Evolutionary conservation across 1,139 yeast genomes (phyloP).

Genomic region (Blastobotrys malaysiensis): DNA sequence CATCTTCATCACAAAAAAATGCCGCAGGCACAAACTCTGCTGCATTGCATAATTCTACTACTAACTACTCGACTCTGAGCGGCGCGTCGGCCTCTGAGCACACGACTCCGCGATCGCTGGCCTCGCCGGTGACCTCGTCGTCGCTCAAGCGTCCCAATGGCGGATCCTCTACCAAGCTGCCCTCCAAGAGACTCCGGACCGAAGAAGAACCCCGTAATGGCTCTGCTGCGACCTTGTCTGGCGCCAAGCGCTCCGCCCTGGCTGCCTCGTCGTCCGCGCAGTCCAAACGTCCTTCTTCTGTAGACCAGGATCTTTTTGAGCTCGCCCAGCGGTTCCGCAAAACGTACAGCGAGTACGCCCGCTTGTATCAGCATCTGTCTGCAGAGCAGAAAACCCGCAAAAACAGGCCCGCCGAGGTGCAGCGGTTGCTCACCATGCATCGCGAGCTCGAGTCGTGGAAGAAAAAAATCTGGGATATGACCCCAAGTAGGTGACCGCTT

Average conservation of each 20-base stretch:
- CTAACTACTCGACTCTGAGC: background rate
- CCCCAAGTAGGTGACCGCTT: slow-evolving; percentile 1
- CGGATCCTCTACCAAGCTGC: background rate
- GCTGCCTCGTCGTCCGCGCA: slow-evolving; percentile 6
- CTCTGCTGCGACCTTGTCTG: slow-evolving; percentile 12
- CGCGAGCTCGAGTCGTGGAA: slow-evolving; percentile 37
- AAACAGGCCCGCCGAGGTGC: slow-evolving; percentile 26
- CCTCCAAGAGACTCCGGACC: background rate
- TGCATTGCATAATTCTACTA: background rate
- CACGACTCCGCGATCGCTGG: background rate
- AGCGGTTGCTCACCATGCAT: slow-evolving; percentile 34
- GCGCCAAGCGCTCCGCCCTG: slow-evolving; percentile 5
- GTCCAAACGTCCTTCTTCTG: slow-evolving; percentile 12
- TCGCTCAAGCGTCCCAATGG: background rate
- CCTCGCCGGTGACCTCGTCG: background rate
- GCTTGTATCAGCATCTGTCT: slow-evolving; percentile 26
- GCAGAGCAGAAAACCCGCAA: slow-evolving; percentile 12
- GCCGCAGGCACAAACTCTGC: no score
- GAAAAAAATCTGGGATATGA: slow-evolving; percentile 33
- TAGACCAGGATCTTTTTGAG: slow-evolving; percentile 30
- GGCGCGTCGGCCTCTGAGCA: background rate
- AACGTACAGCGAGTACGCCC: slow-evolving; percentile 34
- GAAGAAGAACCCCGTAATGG: slow-evolving; percentile 1
- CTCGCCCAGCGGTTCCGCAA: slow-evolving; percentile 35
- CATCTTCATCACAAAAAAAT: no score